Conservation (phyloP, 176 grass and related monocot species). For the Carex myosuroides region DNA sequence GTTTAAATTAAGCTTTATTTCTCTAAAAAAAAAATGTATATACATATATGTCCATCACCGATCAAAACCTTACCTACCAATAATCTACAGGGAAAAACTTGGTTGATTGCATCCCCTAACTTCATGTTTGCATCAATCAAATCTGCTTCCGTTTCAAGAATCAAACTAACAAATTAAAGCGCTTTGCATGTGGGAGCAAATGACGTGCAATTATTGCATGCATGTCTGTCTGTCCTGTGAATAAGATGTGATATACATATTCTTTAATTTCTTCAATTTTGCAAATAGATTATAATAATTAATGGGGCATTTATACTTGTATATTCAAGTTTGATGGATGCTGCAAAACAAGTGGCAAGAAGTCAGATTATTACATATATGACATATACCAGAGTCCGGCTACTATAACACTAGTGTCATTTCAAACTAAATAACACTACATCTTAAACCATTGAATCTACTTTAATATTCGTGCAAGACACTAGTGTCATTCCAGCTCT, state of each 20-base stretch:
- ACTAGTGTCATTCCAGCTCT: too few species aligned
- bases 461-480: too few species aligned
- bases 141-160: slow-evolving; percentile 2
- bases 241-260: background rate
- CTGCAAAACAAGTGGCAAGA: background rate
- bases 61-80: background rate
- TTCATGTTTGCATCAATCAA: slow-evolving; percentile 6
- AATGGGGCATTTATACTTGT: background rate
- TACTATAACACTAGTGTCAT: too few species aligned
- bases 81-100: background rate
- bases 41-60: background rate
- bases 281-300: slow-evolving; percentile 1
- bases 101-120: background rate
- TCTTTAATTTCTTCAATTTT: background rate
- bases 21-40: background rate
- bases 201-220: slow-evolving; percentile 8
- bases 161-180: background rate
- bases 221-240: background rate
- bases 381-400: background rate
- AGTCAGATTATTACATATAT: background rate
- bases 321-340: background rate
- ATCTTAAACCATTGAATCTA: too few species aligned
- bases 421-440: too few species aligned
- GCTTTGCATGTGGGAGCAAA: slow-evolving; percentile 8
- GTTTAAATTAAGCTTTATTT: background rate